These are phyloP conservation scores for Cyclocybe cylindracea DNA, from an alignment of 768 basidiomycete genomes.

Conservation along the genomic window DNA sequence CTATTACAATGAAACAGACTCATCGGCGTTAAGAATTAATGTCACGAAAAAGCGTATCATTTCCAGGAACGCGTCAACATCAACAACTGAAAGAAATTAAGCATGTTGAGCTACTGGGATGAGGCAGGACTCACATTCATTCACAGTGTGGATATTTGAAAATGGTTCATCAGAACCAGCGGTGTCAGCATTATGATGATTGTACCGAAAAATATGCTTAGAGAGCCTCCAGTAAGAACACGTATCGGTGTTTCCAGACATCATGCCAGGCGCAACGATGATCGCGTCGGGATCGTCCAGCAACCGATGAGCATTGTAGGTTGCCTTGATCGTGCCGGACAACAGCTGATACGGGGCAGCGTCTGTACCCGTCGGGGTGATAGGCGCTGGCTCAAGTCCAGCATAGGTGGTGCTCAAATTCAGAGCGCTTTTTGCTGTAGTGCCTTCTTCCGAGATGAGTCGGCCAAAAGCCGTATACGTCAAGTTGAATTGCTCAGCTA, in stretches of 20 bases:
- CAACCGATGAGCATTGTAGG: conserved; percentile 51
- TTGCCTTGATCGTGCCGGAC: conserved; percentile 67
- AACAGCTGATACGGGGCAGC: conserved; percentile 51
- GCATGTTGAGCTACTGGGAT: not conserved
- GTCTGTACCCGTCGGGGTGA: conserved; percentile 50
- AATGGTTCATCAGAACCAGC: conserved; percentile 28
- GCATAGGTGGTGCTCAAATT: conserved; percentile 51
- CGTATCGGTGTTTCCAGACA: conserved; percentile 61
- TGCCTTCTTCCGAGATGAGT: conserved; percentile 31
- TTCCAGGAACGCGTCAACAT: conserved; percentile 55
- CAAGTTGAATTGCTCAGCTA: conserved; percentile 57
- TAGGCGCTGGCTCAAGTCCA: conserved; percentile 66
- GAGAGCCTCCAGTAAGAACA: conserved; percentile 60
- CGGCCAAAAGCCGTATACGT: conserved; percentile 60
- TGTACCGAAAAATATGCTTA: conserved; percentile 72
- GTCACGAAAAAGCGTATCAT: conserved; percentile 66
- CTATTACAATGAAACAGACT: conserved; percentile 37
- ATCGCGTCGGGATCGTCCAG: conserved; percentile 35
- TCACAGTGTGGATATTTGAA: conserved; percentile 59
- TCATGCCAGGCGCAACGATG: conserved; percentile 53
- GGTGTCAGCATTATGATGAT: conserved; percentile 40
- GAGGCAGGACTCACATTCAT: conserved; percentile 56
- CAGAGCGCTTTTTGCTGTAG: conserved; percentile 44
- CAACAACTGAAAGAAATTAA: conserved; percentile 39
- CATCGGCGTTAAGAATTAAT: conserved; percentile 70